Percentiles rank a stretch among this genome's conserved stretches.
Evolutionary conservation across 441 rosid species (phyloP).

Genomic region (Metrosideros polymorpha): DNA sequence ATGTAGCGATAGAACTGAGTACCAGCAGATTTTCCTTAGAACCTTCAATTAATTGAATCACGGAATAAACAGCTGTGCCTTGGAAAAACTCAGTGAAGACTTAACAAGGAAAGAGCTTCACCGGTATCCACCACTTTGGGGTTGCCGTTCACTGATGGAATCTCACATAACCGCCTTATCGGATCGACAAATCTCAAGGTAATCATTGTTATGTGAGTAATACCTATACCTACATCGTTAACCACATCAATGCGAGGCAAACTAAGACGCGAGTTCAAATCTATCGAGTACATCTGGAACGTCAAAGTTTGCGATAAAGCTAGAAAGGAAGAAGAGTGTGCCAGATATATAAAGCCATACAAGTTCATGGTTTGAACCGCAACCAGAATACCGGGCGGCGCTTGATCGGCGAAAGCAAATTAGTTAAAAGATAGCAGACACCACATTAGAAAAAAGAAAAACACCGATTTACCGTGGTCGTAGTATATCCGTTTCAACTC

Average conservation of each 20-base stretch:
- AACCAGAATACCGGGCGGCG: neutral
- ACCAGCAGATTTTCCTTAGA: conserved; percentile 90
- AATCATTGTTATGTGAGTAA: no score
- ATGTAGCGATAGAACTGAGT: conserved; percentile 45
- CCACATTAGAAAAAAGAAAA: neutral
- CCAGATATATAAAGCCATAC: neutral
- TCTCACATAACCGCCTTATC: conserved; percentile 84
- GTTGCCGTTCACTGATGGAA: conserved; percentile 74
- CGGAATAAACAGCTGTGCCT: neutral
- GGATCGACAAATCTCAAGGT: conserved; percentile 88
- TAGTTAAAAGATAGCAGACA: neutral
- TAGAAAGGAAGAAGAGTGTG: neutral
- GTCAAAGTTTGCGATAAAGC: neutral
- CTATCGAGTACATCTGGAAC: no score
- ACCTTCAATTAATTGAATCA: conserved; percentile 27
- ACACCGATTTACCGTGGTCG: conserved; percentile 35
- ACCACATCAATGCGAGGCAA: neutral
- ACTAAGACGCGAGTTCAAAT: no score
- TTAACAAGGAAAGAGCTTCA: conserved; percentile 12
- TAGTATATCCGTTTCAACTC: conserved; percentile 75
- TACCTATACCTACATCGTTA: conserved; percentile 46
- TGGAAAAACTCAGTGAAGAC: neutral
- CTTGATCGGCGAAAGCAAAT: neutral
- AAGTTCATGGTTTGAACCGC: neutral
- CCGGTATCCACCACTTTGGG: conserved; percentile 67